Evolutionary conservation across 495 filamentous ascomycete species (phyloP), one percentile per base, ranked within the genome.

Genomic region (Tuber magnatum): DNA sequence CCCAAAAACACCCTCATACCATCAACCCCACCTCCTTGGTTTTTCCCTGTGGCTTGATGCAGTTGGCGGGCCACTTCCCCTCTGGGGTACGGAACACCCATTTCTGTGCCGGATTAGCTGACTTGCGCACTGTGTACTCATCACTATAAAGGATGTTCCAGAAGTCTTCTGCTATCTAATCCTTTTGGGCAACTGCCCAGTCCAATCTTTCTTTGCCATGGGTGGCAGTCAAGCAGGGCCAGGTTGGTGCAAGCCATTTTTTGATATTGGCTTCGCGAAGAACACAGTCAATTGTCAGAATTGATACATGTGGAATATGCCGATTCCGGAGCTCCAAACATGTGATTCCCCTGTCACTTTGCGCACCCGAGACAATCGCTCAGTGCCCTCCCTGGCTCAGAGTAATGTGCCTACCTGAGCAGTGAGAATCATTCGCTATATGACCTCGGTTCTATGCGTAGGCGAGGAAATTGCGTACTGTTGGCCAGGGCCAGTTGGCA

Each of bases 241-340:
- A 20, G 12, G 32, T 65, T 42, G n/a, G 32, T 4, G 44, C 72
- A 48, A n/a, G 43, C 72, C 22, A 73, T 51, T 61, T 73, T 48
- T 41, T 35, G 41, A 73, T 73, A 35, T 48, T 1, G 8, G 10
- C 72, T 68, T 73, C 44, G 6, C 72, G 32, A 38, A 73, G 38
- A 35, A 41, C n/a, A 1, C 43, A 10, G n/a, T 73, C 56, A 10
- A 73, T 4, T 10, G 72, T 73, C 43, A 4, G 4, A 42, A 73
- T 3, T 7, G 44, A 73, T 10, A 65, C 43, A 38, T 73, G n/a
- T 38, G 44, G 72, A 22, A 39, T 65, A 20, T 68, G 40, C 14
- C 18, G 41, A 51, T 77, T 14, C 38, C 22, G 40, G 73, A 77
- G 42, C 51, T 74, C 72, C 69, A 7, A n/a, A 2, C 32, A 35